phyloP scores from a whole-genome alignment of 495 filamentous ascomycete species.

The Letharia columbiana region DNA sequence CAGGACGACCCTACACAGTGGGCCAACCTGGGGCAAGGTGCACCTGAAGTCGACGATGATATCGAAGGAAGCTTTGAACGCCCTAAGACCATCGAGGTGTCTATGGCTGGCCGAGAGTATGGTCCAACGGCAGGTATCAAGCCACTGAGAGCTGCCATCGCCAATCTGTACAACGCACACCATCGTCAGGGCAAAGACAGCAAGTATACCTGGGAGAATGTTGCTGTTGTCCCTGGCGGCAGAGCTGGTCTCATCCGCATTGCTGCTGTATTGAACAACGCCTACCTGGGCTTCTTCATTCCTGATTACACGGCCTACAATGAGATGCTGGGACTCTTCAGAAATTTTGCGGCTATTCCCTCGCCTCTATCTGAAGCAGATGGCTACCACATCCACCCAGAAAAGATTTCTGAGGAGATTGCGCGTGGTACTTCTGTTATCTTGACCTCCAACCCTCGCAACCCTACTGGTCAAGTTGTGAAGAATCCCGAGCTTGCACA shows the following conservation, averaged over 20 bases:
- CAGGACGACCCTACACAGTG: slow-evolving; percentile 70
- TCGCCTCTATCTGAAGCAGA: slow-evolving; percentile 76
- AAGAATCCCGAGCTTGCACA: slow-evolving; percentile 69
- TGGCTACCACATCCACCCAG: slow-evolving; percentile 81
- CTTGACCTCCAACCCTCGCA: slow-evolving; percentile 91
- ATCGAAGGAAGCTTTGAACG: slow-evolving; percentile 84
- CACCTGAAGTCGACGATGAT: slow-evolving; percentile 88
- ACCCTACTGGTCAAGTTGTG: slow-evolving; percentile 86
- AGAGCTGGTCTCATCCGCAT: slow-evolving; percentile 88
- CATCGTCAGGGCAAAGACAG: slow-evolving; percentile 81
- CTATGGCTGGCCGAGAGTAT: slow-evolving; percentile 72
- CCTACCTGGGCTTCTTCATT: slow-evolving; percentile 51
- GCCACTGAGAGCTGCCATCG: slow-evolving; percentile 81
- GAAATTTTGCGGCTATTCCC: slow-evolving; percentile 85
- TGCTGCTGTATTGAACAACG: slow-evolving; percentile 85
- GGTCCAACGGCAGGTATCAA: slow-evolving; percentile 92
- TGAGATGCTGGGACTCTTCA: slow-evolving; percentile 91
- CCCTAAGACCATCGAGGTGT: slow-evolving; percentile 73
- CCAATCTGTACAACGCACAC: slow-evolving; percentile 84
- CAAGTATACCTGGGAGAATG: slow-evolving; percentile 97
- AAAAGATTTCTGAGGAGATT: slow-evolving; percentile 87
- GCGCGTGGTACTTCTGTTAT: slow-evolving; percentile 80
- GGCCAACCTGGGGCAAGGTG: slow-evolving; percentile 94
- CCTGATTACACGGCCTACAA: slow-evolving; percentile 73
- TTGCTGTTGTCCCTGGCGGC: slow-evolving; percentile 94